A percentile compares a stretch with the other conserved stretches of the same genome.
Evolutionary conservation across 1,284 basidiomycete genomes (phyloP).

Genomic region (Boletus hoseneyae): DNA sequence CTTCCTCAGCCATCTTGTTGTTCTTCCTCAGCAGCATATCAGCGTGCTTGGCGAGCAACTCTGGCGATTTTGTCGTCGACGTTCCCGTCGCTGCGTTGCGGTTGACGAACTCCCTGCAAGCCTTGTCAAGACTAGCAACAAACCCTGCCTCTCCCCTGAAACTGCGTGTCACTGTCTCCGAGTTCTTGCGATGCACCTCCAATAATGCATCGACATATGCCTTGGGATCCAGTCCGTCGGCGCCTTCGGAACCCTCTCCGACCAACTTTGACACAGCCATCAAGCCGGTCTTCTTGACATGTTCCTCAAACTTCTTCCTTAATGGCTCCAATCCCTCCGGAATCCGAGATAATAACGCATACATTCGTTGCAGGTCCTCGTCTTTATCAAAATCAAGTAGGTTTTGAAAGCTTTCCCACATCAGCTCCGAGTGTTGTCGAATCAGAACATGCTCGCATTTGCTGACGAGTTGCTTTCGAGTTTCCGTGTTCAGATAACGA

Average conservation of each 20-base stretch:
- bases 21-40: constrained; percentile 92
- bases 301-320: constrained; percentile 90
- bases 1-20: constrained; percentile 94
- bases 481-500: constrained; percentile 88
- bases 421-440: constrained; percentile 79
- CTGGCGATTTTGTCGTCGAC: constrained; percentile 88
- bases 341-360: constrained; percentile 87
- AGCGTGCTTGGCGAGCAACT: constrained; percentile 91
- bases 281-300: constrained; percentile 90
- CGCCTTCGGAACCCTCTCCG: constrained; percentile 61
- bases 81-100: constrained; percentile 85
- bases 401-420: constrained; percentile 95
- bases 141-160: constrained; percentile 96
- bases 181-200: constrained; percentile 90
- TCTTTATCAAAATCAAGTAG: constrained; percentile 92
- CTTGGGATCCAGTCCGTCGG: constrained; percentile 78
- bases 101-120: constrained; percentile 96
- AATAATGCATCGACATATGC: constrained; percentile 93
- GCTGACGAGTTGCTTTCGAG: constrained; percentile 81
- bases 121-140: constrained; percentile 92
- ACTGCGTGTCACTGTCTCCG: constrained; percentile 85
- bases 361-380: constrained; percentile 94
- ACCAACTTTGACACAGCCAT: constrained; percentile 82
- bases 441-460: constrained; percentile 95
- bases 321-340: constrained; percentile 89